A percentile compares a stretch with the other conserved stretches of the same genome.
Conservation (phyloP, 2,329 filamentous ascomycete species). For the Leptographium galeiforme region DNA sequence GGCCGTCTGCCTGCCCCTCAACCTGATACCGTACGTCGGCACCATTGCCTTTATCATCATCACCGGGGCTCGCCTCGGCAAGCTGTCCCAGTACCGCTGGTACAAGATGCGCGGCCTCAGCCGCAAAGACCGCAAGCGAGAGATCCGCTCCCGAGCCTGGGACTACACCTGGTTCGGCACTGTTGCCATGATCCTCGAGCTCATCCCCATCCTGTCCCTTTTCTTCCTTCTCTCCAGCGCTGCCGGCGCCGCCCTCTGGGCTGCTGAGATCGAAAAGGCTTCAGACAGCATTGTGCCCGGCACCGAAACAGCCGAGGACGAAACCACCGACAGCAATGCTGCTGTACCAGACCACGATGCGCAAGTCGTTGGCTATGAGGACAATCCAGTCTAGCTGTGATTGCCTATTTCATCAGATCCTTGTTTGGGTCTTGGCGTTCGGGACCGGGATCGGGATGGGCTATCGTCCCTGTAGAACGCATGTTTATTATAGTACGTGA, state of each 20-base stretch:
- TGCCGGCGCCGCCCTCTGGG: slow-evolving; percentile 77
- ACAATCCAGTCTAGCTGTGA: slow-evolving; percentile 8
- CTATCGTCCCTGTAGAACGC: too few relatives aligned
- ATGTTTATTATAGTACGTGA: too few relatives aligned
- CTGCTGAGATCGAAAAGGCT: slow-evolving; percentile 52
- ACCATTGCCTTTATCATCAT: slow-evolving; percentile 76
- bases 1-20: slow-evolving; percentile 64
- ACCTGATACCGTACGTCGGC: slow-evolving; percentile 73
- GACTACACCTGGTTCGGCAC: slow-evolving; percentile 93
- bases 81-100: slow-evolving; percentile 82
- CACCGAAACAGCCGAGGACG: slow-evolving; percentile 29
- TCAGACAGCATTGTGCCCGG: background rate
- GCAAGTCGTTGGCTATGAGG: slow-evolving; percentile 14
- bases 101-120: slow-evolving; percentile 66
- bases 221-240: slow-evolving; percentile 85
- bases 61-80: slow-evolving; percentile 76
- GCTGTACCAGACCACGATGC: background rate
- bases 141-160: slow-evolving; percentile 54
- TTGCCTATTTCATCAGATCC: background rate
- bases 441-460: background rate
- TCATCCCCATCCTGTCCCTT: slow-evolving; percentile 86
- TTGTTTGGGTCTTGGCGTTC: background rate
- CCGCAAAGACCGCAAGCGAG: slow-evolving; percentile 59
- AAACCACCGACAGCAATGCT: slow-evolving; percentile 22
- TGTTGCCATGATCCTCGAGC: slow-evolving; percentile 58